Evolutionary conservation across 2,329 filamentous ascomycete species (phyloP).

Genomic region (Trichoderma sp.): DNA sequence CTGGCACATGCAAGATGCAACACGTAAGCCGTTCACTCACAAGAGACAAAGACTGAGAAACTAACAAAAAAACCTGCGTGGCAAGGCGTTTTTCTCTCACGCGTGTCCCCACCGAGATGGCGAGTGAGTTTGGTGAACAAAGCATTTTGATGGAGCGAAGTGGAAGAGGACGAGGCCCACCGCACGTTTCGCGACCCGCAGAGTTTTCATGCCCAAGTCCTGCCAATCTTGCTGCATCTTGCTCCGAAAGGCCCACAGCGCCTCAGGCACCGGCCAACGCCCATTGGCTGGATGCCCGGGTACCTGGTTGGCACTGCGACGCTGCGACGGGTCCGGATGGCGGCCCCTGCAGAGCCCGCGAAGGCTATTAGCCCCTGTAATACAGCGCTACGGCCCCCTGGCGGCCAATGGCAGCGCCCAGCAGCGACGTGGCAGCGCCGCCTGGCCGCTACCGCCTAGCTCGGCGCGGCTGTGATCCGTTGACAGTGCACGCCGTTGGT

Average conservation of each 20-base stretch:
- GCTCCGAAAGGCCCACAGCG: background rate
- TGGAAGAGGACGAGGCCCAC: background rate
- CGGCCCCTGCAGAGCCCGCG: constrained; percentile 20
- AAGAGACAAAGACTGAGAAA: no score
- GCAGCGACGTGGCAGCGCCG: constrained; percentile 19
- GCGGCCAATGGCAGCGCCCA: constrained; percentile 14
- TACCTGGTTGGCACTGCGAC: constrained; percentile 32
- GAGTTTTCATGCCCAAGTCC: background rate
- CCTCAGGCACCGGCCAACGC: constrained; percentile 29
- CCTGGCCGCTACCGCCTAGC: background rate
- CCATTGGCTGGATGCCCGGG: constrained; percentile 33
- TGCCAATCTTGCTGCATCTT: background rate
- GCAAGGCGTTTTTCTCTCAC: constrained; percentile 7
- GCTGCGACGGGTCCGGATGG: constrained; percentile 15
- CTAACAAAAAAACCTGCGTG: constrained; percentile 8
- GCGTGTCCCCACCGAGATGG: constrained; percentile 7
- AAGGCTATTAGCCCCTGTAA: constrained; percentile 20
- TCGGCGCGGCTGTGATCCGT: constrained; percentile 19
- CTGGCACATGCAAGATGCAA: background rate
- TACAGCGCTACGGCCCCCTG: constrained; percentile 11
- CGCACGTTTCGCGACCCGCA: constrained; percentile 5
- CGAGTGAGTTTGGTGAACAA: constrained; percentile 8
- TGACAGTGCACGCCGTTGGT: background rate
- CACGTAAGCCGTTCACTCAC: background rate
- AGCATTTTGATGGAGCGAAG: background rate